Percentiles rank a stretch among this genome's conserved stretches.
phyloP scores from a whole-genome alignment of 306 rosid genomes.

The Quercus dentata region DNA sequence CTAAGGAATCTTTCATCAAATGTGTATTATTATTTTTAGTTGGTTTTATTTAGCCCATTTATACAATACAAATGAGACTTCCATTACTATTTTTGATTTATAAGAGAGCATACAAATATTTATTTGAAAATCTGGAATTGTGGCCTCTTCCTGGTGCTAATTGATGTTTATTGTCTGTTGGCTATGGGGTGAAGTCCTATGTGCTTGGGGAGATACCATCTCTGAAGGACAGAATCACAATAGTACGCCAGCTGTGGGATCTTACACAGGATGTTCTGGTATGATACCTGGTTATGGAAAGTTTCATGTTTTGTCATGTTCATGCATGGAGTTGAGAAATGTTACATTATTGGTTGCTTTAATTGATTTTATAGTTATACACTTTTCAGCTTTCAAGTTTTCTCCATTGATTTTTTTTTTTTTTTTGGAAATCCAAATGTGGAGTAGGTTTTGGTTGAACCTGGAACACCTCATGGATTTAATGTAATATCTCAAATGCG shows the following conservation, averaged over 20 bases:
- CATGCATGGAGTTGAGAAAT: background rate
- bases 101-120: too few species aligned
- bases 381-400: background rate
- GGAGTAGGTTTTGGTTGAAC: slow-evolving; percentile 84
- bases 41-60: too few species aligned
- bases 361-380: background rate
- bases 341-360: background rate
- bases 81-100: too few species aligned
- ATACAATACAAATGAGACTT: too few species aligned
- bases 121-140: too few species aligned
- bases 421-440: slow-evolving; percentile 15
- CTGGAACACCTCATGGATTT: slow-evolving; percentile 92
- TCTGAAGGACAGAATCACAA: slow-evolving; percentile 75
- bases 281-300: slow-evolving; percentile 24
- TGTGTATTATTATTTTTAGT: background rate
- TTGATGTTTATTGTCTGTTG: slow-evolving; percentile 24
- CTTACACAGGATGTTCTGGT: slow-evolving; percentile 90
- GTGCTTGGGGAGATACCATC: slow-evolving; percentile 97
- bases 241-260: slow-evolving; percentile 94
- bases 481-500: slow-evolving; percentile 92
- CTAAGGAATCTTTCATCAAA: background rate
- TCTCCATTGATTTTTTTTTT: background rate
- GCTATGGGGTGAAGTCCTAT: slow-evolving; percentile 66
- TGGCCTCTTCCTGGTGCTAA: slow-evolving; percentile 24
- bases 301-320: background rate